These are phyloP conservation scores for Croton laevigatus DNA, from an alignment of 441 rosid genomes.

Conservation along the genomic window DNA sequence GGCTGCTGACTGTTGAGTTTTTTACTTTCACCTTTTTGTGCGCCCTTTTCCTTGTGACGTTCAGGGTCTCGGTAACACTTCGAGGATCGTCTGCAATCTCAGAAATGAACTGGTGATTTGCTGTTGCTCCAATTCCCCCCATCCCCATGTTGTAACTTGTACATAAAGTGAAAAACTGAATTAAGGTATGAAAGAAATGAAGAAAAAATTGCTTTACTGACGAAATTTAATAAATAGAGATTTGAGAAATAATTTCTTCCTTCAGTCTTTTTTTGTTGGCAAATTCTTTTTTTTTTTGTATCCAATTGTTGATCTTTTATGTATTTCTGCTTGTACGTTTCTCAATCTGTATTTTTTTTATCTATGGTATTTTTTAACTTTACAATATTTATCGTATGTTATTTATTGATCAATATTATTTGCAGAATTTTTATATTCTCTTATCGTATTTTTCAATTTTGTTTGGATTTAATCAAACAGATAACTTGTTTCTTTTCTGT, in stretches of 20 bases:
- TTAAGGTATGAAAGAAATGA: not conserved
- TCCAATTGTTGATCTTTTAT: too few relatives aligned
- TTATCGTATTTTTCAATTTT: too few relatives aligned
- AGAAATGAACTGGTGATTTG: constrained; percentile 7
- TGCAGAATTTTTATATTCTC: too few relatives aligned
- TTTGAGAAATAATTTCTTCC: constrained; percentile 17
- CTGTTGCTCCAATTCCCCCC: constrained; percentile 10
- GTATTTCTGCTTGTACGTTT: too few relatives aligned
- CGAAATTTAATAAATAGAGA: constrained; percentile 35
- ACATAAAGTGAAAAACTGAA: constrained; percentile 25
- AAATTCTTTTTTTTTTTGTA: too few relatives aligned
- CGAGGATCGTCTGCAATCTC: constrained; percentile 18
- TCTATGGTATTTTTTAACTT: too few relatives aligned
- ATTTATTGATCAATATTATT: too few relatives aligned
- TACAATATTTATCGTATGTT: too few relatives aligned
- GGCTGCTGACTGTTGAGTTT: constrained; percentile 32
- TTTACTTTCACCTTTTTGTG: not conserved
- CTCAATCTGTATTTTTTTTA: too few relatives aligned
- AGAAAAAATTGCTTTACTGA: constrained; percentile 5
- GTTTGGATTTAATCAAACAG: too few relatives aligned
- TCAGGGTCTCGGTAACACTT: constrained; percentile 18
- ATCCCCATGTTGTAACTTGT: constrained; percentile 31
- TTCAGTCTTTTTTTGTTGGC: too few relatives aligned
- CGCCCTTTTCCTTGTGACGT: constrained; percentile 6
- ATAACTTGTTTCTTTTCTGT: too few relatives aligned